Evolutionary conservation across 2,329 filamentous ascomycete genomes (phyloP).

Genomic region (Epichloe festucae): DNA sequence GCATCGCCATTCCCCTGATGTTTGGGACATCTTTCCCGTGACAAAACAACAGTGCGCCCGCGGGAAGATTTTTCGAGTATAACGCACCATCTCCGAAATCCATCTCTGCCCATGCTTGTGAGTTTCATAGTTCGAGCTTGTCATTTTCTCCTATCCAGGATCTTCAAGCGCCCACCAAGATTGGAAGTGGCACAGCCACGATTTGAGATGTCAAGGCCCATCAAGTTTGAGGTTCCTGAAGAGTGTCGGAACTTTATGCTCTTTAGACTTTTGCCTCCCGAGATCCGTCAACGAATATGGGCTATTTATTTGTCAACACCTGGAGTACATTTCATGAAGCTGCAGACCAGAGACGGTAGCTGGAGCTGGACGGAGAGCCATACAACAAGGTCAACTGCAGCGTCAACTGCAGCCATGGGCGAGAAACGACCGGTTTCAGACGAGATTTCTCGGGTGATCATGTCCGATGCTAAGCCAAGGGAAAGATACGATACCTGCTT

Average conservation of each 20-base stretch:
- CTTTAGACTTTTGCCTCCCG: conserved; percentile 21
- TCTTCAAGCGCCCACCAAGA: background rate
- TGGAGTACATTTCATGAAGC: conserved; percentile 23
- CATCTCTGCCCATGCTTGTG: background rate
- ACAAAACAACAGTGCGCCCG: background rate
- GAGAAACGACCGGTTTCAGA: conserved; percentile 9
- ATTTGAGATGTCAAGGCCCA: background rate
- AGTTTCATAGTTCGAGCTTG: background rate
- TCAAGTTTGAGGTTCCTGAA: conserved; percentile 18
- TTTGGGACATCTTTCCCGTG: background rate
- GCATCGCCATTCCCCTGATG: background rate
- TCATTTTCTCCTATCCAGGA: background rate
- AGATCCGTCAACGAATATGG: conserved; percentile 25
- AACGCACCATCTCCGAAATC: too few species aligned
- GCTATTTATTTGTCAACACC: conserved; percentile 17
- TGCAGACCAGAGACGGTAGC: conserved; percentile 11
- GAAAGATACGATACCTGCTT: conserved; percentile 12
- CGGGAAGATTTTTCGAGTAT: background rate
- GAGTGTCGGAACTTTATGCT: conserved; percentile 18
- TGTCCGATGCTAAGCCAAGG: conserved; percentile 11
- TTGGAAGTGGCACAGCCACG: background rate
- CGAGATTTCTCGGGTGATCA: conserved; percentile 13
- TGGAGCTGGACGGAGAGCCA: conserved; percentile 12
- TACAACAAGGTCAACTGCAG: background rate
- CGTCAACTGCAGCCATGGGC: background rate